Base-by-base conservation (phyloP, 2,329 filamentous ascomycete genomes). In the Paecilomyces formosus region DNA sequence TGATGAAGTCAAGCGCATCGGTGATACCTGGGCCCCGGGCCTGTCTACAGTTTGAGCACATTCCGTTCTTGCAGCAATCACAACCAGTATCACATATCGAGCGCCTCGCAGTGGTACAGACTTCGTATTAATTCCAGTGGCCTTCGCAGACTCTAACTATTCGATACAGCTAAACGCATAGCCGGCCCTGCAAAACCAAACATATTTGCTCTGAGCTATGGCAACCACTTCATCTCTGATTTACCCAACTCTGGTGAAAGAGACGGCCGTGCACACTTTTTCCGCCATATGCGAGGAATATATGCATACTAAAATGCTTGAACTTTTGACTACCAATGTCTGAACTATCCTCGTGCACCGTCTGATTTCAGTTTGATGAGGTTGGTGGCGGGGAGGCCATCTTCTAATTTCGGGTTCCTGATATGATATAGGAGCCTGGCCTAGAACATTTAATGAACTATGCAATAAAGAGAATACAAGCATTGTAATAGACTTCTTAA, bases 1-100 rank as follows among this genome's bases (percentile, higher is more conserved):
- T 55, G 84, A 85, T 15, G 92, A 97, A 68, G 87, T 99, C 71
- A 86, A 88, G 72, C 82, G 88, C 65, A 94, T 99, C 72, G 94
- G 92, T 33, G 89, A 93, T 69, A 77, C 77, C 1, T 99, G 94
- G 92, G 83, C 82, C 58, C 90, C 92, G 0, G 91, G 91, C 8
- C 79, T 89, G 55, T 79, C 79, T 60, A 82, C 65, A 60, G 73
- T 89, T 60, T 90, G 72, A 81, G 54, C 18, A 22, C 28, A n/a
- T 28, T 9, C 15, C 28, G 35, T 6, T 13, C 7, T n/a, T 55
- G 15, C 30, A 35, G 26, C 26, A 22, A 15, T 33, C 2, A 26
- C 7, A 0, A 26, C 12, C n/a, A 33, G 26, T 45, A n/a, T 18
- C 39, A 9, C 6, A 18, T n/a, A 45, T 45, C 39, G 15, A 45